A percentile compares a stretch with the other conserved stretches of the same genome.
These are phyloP conservation scores for Anethum foeniculum DNA, from an alignment of 140 eudicot genomes.

Conservation along the genomic window DNA sequence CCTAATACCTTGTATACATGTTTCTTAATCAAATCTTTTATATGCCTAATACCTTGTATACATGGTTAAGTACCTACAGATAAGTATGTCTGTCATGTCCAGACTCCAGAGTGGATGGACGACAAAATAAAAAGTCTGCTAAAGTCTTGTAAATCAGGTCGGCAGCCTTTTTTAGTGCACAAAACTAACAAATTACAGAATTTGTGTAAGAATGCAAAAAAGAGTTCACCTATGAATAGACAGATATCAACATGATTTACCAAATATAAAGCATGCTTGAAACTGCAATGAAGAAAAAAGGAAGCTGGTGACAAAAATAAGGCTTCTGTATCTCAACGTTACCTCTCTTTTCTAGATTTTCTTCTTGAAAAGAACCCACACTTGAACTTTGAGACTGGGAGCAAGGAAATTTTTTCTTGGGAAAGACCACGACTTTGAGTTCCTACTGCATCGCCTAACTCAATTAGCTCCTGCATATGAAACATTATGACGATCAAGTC, in stretches of 20 bases:
- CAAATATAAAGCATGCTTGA: neutral
- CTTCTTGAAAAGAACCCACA: constrained; percentile 65
- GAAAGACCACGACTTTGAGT: constrained; percentile 92
- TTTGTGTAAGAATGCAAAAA: neutral
- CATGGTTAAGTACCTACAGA: neutral
- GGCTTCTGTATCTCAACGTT: constrained; percentile 8
- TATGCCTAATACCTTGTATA: neutral
- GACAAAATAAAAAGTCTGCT: neutral
- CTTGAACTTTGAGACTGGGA: constrained; percentile 75
- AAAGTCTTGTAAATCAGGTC: neutral
- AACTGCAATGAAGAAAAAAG: neutral
- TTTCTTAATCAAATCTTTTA: neutral
- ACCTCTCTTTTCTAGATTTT: constrained; percentile 66
- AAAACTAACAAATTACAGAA: neutral
- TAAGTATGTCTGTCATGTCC: neutral
- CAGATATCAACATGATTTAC: neutral
- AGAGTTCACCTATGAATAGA: neutral
- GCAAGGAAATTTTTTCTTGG: constrained; percentile 58
- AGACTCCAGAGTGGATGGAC: neutral
- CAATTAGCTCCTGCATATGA: constrained; percentile 66
- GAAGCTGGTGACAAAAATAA: neutral
- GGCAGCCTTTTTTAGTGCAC: neutral
- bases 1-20: neutral
- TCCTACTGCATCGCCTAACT: constrained; percentile 93
- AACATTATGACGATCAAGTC: neutral